Evolutionary conservation across 139 green algal species (phyloP).

Genomic region (Tetratostichococcus sp.): DNA sequence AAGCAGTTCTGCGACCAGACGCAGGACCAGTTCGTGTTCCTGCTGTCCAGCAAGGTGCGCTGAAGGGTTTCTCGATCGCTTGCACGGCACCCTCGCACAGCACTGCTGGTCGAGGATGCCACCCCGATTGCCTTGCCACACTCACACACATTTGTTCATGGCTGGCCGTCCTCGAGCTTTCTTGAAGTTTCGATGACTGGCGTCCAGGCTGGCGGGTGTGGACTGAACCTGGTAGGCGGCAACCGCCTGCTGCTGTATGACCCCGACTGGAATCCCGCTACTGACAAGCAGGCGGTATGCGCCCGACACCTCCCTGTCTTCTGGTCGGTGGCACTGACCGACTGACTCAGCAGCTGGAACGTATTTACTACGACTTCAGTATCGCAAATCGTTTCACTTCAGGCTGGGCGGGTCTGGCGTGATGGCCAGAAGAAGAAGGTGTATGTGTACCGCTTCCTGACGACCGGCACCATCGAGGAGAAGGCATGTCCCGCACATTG

Average conservation of each 20-base stretch:
- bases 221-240: constrained; percentile 95
- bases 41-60: constrained; percentile 90
- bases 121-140: no score
- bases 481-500: no score
- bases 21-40: constrained; percentile 90
- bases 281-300: constrained; percentile 57
- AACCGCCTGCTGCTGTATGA: constrained; percentile 96
- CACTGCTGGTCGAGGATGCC: no score
- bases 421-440: constrained; percentile 96
- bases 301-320: no score
- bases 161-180: no score
- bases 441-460: constrained; percentile 96
- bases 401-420: constrained; percentile 84
- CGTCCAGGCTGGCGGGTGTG: constrained; percentile 72
- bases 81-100: neutral
- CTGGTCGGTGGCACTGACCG: no score
- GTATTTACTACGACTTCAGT: no score
- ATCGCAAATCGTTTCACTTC: no score
- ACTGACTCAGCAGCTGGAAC: no score
- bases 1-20: constrained; percentile 48
- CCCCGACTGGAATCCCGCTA: constrained; percentile 90
- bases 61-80: neutral
- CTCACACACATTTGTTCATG: no score
- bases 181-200: no score
- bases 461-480: constrained; percentile 95